Evolutionary conservation across 1,139 yeast species (phyloP), one percentile per base, ranked within the genome.

Genomic region (Suhomyces panamericanus): DNA sequence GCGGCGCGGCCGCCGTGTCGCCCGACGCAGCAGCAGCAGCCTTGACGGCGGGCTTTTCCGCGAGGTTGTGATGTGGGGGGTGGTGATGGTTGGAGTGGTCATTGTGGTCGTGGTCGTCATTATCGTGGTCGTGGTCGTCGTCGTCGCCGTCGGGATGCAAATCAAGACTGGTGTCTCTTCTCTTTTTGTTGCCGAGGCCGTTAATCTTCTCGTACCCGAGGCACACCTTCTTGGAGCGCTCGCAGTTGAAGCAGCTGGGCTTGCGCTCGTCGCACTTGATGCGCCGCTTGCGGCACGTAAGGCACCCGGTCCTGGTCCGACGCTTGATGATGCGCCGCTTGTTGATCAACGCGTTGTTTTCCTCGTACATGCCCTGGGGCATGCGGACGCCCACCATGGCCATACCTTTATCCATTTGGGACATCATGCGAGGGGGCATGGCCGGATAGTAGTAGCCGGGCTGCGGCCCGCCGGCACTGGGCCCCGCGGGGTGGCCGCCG

Each of bases 231-330:
- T 81, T 81, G 38, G 85, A 76, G 51, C 87, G 77, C 56, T 81
- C 86, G 61, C 95, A 87, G 61, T 87, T 86, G 56, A 70, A 73
- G 59, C 95, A 87, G 42, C 77, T 74, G 1, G 93, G 93, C 54
- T 83, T 85, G 41, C 84, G 66, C 47, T 62, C 66, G 48, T 62
- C 66, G 40, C 66, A 62, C 51, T 62, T 62, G 49, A 62, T 62
- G 20, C 66, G 53, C 16, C 66, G 51, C 52, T 62, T 60, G 41
- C 66, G 63, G 43, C 66, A 62, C n/a, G 66, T 62, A 44, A 62
- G 52, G 41, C 65, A 62, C 4, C 66, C 66, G 2, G 65, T 62
- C 6, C 65, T 47, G n/a, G 66, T 62, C 14, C 66, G 51, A 17
- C 65, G 53, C 49, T 61, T 60, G 42, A 75, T 72, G 35, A 70